phyloP scores from a whole-genome alignment of 2,329 filamentous ascomycete species.

The Blastomyces percursus region DNA sequence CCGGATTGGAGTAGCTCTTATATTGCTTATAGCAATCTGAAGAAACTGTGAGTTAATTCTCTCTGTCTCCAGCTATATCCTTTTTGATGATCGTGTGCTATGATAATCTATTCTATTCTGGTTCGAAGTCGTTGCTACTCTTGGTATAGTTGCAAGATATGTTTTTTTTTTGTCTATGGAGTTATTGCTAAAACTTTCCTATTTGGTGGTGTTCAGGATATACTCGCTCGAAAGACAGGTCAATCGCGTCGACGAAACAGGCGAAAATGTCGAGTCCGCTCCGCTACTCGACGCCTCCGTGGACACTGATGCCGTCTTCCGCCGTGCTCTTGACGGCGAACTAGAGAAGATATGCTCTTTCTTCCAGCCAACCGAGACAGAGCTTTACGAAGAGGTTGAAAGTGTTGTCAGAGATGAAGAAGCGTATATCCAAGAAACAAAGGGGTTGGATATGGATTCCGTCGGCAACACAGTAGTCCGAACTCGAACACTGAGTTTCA shows the following conservation, averaged over 20 bases:
- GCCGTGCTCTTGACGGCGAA: slow-evolving; percentile 70
- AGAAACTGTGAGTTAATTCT: slow-evolving; percentile 66
- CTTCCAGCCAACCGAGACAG: slow-evolving; percentile 77
- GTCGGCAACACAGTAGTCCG: slow-evolving; percentile 34
- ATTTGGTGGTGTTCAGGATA: slow-evolving; percentile 50
- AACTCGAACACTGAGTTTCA: slow-evolving; percentile 31
- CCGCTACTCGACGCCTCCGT: slow-evolving; percentile 61
- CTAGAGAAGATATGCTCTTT: slow-evolving; percentile 91
- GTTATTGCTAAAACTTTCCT: neutral
- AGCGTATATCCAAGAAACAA: slow-evolving; percentile 51
- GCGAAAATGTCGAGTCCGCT: slow-evolving; percentile 67
- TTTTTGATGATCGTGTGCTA: no score
- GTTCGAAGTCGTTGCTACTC: neutral
- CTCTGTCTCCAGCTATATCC: neutral
- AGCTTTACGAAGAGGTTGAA: slow-evolving; percentile 71
- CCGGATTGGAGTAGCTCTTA: slow-evolving; percentile 99
- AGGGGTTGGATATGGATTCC: slow-evolving; percentile 34
- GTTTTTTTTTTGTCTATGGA: neutral
- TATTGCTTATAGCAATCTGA: slow-evolving; percentile 96
- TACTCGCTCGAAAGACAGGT: slow-evolving; percentile 85
- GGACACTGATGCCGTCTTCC: slow-evolving; percentile 73
- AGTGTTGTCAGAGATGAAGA: slow-evolving; percentile 65
- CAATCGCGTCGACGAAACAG: slow-evolving; percentile 47
- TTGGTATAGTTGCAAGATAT: neutral
- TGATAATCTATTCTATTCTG: neutral